Evolutionary conservation across 1,284 basidiomycete genomes (phyloP), one percentile per base, ranked within the genome.

Genomic region (Ustilago loliicola): DNA sequence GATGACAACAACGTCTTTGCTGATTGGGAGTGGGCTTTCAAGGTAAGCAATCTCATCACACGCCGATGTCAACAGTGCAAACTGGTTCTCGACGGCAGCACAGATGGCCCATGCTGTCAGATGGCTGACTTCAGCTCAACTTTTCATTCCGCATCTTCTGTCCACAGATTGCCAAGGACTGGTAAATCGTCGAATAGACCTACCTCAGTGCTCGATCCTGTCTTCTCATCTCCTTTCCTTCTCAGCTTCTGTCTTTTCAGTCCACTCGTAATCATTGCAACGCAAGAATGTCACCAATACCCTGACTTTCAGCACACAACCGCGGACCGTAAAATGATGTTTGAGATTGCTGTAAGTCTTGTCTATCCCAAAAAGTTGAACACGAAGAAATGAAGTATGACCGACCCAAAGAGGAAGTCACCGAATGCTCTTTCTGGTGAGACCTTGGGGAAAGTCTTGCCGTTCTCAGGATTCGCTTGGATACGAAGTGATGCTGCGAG

Each of bases 311-410:
- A 21, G 6, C 42, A 45, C 42, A 45, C 8, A n/a, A 3, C 13
- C 8, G 19, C 36, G 25, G 19, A 23, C 25, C 38, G 54, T 13
- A 13, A 11, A 15, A 25, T 25, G 9, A 5, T 25, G 10, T 32
- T 11, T 56, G 25, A 27, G 50, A 34, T 38, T 48, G 36, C 55
- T 29, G 27, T 8, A 17, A 19, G 3, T 21, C 27, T 25, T 38
- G 23, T 38, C 61, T 73, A 94, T 80, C 93, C 93, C 9, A 94
- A 89, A 90, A 98, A 99, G 88, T 98, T 98, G 90, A 93, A 98
- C 63, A 97, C 95, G 86, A 99, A 99, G 89, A 98, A 96, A 88
- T 99, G 96, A 58, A 99, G 89, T 50, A 98, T 91, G 72, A 99
- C 92, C 1, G 95, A 96, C 19, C 95, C 96, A 58, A 97, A 88